Percentiles rank a stretch among this genome's conserved stretches.
Conservation (phyloP, 768 basidiomycete genomes). For the Lactarius sp. region DNA sequence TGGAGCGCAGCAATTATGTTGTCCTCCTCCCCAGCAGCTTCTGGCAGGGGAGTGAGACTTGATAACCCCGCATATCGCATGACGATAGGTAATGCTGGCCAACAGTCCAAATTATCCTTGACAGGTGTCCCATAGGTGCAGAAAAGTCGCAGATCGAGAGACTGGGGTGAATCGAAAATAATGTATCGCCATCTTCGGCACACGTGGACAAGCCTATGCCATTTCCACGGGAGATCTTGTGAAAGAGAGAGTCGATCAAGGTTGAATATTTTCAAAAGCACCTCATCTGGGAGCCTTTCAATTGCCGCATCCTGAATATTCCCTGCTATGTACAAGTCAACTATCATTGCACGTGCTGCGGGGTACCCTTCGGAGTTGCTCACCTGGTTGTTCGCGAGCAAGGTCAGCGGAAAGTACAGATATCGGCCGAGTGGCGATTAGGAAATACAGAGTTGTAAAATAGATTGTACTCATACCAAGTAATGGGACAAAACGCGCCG, state of each 20-base stretch:
- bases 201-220: constrained; percentile 10
- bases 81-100: constrained; percentile 7
- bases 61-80: not conserved
- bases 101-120: not conserved
- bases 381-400: too few relatives aligned
- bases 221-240: constrained; percentile 6
- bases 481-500: too few relatives aligned
- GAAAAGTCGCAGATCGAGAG: constrained; percentile 4
- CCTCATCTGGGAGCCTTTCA: not conserved
- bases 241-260: not conserved
- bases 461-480: not conserved
- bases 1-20: constrained; percentile 1
- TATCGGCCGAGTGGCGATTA: too few relatives aligned
- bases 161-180: not conserved
- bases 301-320: not conserved
- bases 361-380: not conserved
- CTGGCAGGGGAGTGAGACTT: not conserved
- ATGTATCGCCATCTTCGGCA: constrained; percentile 1
- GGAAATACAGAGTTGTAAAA: too few relatives aligned
- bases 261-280: not conserved
- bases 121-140: constrained; percentile 11
- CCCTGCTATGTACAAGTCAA: not conserved
- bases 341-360: not conserved
- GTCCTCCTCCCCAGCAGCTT: not conserved
- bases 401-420: too few relatives aligned